phyloP scores from a whole-genome alignment of 2,329 filamentous ascomycete species.

The Aciculosporium take region DNA sequence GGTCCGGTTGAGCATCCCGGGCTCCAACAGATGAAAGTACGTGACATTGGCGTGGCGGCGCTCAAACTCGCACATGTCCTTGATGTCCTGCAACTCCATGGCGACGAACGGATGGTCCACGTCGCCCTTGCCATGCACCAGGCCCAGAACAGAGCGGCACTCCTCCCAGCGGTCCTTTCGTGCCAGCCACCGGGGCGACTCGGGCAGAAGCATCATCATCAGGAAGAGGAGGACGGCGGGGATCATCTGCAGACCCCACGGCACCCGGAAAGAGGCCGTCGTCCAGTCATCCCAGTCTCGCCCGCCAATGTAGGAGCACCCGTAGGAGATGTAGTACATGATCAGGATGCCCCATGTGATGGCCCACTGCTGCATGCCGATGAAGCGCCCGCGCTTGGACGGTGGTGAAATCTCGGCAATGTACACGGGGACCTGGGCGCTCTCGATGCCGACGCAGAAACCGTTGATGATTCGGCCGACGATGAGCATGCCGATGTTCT shows the following conservation, averaged over 20 bases:
- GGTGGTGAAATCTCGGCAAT: slow-evolving; percentile 48
- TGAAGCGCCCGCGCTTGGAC: slow-evolving; percentile 46
- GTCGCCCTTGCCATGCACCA: slow-evolving; percentile 55
- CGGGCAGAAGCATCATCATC: slow-evolving; percentile 45
- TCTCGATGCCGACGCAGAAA: slow-evolving; percentile 49
- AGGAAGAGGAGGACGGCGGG: slow-evolving; percentile 44
- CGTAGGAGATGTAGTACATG: slow-evolving; percentile 57
- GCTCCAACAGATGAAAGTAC: slow-evolving; percentile 58
- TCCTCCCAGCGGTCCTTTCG: slow-evolving; percentile 46
- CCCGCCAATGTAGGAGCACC: slow-evolving; percentile 42
- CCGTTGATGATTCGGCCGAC: slow-evolving; percentile 50
- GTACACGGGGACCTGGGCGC: slow-evolving; percentile 57
- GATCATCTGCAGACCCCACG: slow-evolving; percentile 52
- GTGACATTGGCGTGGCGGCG: slow-evolving; percentile 52
- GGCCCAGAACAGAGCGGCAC: slow-evolving; percentile 34
- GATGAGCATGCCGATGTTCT: slow-evolving; percentile 36
- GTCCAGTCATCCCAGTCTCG: slow-evolving; percentile 21
- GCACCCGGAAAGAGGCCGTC: slow-evolving; percentile 44
- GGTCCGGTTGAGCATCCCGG: slow-evolving; percentile 45
- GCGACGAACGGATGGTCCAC: slow-evolving; percentile 48
- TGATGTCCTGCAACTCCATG: slow-evolving; percentile 58
- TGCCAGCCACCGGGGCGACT: slow-evolving; percentile 52
- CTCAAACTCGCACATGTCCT: slow-evolving; percentile 61
- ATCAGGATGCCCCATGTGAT: slow-evolving; percentile 54
- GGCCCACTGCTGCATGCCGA: slow-evolving; percentile 59